These are phyloP conservation scores for Acacia pycnantha DNA, from an alignment of 331 rosid genomes.

Conservation along the genomic window DNA sequence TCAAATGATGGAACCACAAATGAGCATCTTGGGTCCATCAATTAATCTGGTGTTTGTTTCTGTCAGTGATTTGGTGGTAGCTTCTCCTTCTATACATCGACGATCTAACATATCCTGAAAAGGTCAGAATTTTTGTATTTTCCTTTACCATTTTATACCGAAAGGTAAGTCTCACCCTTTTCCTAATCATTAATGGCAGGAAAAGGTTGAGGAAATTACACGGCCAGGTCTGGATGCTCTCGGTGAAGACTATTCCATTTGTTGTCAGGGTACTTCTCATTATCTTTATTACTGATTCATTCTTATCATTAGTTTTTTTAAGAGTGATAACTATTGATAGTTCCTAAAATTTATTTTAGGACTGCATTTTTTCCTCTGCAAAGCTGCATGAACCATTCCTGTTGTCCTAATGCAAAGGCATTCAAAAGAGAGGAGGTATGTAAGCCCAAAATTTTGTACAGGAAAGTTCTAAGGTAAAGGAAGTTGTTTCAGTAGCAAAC, in stretches of 20 bases:
- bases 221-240: conserved; percentile 76
- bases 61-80: conserved; percentile 94
- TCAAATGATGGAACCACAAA: conserved; percentile 15
- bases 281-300: not conserved
- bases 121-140: conserved; percentile 51
- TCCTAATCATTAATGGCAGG: conserved; percentile 49
- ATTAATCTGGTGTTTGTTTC: conserved; percentile 22
- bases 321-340: not conserved
- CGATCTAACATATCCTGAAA: conserved; percentile 57
- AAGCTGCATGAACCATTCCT: conserved; percentile 94
- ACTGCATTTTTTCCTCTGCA: conserved; percentile 89
- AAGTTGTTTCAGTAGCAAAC: too few relatives aligned
- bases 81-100: conserved; percentile 83
- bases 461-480: too few relatives aligned
- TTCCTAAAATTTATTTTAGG: conserved; percentile 38
- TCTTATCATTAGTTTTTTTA: not conserved
- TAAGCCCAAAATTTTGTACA: conserved; percentile 9
- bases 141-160: conserved; percentile 12
- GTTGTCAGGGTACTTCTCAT: conserved; percentile 73
- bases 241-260: conserved; percentile 82
- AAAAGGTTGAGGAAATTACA: conserved; percentile 68
- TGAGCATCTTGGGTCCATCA: conserved; percentile 16
- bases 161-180: conserved; percentile 12
- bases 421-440: conserved; percentile 96
- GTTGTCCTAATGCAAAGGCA: conserved; percentile 90